Evolutionary conservation across 805 yeast genomes (phyloP), one percentile per base, ranked within the genome.

Genomic region (Starmerella bombicola): DNA sequence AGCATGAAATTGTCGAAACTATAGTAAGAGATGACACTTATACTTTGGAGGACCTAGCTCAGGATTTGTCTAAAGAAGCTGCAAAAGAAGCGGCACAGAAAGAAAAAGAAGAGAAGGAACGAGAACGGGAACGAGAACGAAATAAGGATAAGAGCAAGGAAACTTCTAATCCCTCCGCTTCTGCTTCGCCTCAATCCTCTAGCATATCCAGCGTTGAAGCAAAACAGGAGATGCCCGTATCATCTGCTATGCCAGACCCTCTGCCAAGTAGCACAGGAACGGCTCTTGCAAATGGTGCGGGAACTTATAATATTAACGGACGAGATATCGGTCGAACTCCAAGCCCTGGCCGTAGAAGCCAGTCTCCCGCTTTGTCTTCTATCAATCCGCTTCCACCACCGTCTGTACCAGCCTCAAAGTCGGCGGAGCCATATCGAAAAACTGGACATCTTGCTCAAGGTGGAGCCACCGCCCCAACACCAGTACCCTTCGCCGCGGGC

Each of bases 1-100:
- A 68, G 41, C 69, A 67, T 22, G 73, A 71, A 28, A 67, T 59
- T 19, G 58, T 59, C 32, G 68, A 54, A 35, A 50, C 58, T 6
- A 53, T 54, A 19, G 50, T 51, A 13, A 44, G 58, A 15, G 55
- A 55, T 30, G 61, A 58, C 34, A 54, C 59, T 2, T 54, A 49
- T 30, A 47, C 61, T 6, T 46, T 60, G 18, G 64, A 60, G 28
- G 64, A 60, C 30, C 49, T 60, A 22, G 64, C 64, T 3, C 61
- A 55, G 30, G 63, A 59, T 35, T 36, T 53, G 9, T 47, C 53
- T 34, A 56, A 57, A 37, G 62, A 62, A 41, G 53, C 52, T 21
- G 57, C 59, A 50, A 58, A 61, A 51, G 55, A 50, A 31, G 54
- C 55, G 15, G 54, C 46, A 12, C 47, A 41, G 17, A 51, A 47